Conservation (phyloP, 1,284 basidiomycete genomes). For the Flammula alnicola region DNA sequence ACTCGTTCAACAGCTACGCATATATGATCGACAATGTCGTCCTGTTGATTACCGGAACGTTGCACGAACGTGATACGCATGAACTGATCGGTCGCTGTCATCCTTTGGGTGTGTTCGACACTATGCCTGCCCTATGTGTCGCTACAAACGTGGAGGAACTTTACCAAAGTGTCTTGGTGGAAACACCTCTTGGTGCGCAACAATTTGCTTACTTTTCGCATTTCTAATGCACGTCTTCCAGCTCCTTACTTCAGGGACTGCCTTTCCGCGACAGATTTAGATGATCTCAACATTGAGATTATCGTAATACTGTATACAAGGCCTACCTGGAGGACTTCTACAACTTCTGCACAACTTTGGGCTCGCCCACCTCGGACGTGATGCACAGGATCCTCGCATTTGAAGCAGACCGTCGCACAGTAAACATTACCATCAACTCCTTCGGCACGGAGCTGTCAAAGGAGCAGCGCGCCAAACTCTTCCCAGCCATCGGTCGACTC, state of each 20-base stretch:
- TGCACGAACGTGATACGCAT: constrained; percentile 97
- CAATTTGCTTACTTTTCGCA: constrained; percentile 9
- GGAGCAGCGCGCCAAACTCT: constrained; percentile 94
- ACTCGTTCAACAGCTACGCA: constrained; percentile 66
- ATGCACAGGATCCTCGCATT: constrained; percentile 93
- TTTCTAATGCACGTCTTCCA: constrained; percentile 34
- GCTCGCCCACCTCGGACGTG: constrained; percentile 85
- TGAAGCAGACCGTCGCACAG: constrained; percentile 95
- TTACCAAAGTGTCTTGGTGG: constrained; percentile 95
- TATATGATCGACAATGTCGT: constrained; percentile 99
- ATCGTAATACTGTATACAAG: constrained; percentile 99
- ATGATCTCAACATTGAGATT: constrained; percentile 99
- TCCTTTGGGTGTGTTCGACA: constrained; percentile 96
- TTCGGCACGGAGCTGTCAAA: constrained; percentile 95
- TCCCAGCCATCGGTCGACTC: constrained; percentile 91
- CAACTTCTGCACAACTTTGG: constrained; percentile 79
- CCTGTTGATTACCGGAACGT: constrained; percentile 94
- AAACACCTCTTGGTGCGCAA: constrained; percentile 89
- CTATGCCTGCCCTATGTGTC: constrained; percentile 98
- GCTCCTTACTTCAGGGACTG: constrained; percentile 98
- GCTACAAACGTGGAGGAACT: constrained; percentile 99
- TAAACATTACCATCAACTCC: constrained; percentile 99
- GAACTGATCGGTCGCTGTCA: constrained; percentile 97
- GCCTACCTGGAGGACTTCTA: constrained; percentile 99
- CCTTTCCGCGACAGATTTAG: constrained; percentile 93